phyloP scores from a whole-genome alignment of 2,329 filamentous ascomycete genomes.

The Sporothrix pseudoabietina region DNA sequence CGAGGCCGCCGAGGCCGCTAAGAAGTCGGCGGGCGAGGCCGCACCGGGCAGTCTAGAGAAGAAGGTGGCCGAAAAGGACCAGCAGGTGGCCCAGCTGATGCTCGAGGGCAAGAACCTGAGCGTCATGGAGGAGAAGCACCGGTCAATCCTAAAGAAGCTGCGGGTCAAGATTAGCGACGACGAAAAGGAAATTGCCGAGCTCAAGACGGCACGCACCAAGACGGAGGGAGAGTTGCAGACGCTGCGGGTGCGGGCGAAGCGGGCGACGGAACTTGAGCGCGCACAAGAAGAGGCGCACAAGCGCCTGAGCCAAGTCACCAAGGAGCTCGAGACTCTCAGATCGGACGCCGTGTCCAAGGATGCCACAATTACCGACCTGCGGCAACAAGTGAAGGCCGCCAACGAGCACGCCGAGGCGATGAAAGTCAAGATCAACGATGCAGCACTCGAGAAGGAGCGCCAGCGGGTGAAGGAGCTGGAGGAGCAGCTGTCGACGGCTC shows the following conservation, averaged over 20 bases:
- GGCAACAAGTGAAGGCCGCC: constrained; percentile 68
- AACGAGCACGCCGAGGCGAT: constrained; percentile 66
- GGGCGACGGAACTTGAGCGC: constrained; percentile 59
- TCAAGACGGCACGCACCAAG: constrained; percentile 62
- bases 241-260: constrained; percentile 52
- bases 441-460: constrained; percentile 68
- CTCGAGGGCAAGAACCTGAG: constrained; percentile 90
- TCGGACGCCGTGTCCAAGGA: constrained; percentile 66
- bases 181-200: constrained; percentile 64
- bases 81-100: constrained; percentile 85
- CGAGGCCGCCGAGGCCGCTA: constrained; percentile 75
- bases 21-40: constrained; percentile 64
- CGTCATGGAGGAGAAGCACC: constrained; percentile 80
- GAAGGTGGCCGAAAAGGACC: constrained; percentile 84
- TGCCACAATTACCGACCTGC: constrained; percentile 67
- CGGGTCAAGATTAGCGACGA: constrained; percentile 65
- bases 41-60: constrained; percentile 69
- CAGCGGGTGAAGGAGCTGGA: constrained; percentile 55
- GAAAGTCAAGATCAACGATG: constrained; percentile 66
- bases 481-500: constrained; percentile 63
- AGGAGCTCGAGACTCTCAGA: constrained; percentile 54
- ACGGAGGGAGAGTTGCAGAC: constrained; percentile 53
- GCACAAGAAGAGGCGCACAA: constrained; percentile 55
- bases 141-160: constrained; percentile 80
- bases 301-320: constrained; percentile 60